Evolutionary conservation across 2,329 filamentous ascomycete species (phyloP).

Genomic region (Paracamarosporium sp.): DNA sequence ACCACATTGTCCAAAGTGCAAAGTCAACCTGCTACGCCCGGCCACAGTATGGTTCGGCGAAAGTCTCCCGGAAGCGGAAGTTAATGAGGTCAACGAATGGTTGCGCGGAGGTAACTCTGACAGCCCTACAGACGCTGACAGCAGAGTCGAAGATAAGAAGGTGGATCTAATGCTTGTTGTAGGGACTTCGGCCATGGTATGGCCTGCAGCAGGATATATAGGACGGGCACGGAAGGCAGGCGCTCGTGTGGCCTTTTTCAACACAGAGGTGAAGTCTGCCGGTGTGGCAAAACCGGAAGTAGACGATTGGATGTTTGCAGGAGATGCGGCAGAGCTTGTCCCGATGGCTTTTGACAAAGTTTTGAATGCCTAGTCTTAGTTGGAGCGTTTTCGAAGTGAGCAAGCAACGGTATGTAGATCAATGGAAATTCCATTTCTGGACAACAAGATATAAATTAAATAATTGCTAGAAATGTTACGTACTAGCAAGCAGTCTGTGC

Average conservation of each 20-base stretch:
- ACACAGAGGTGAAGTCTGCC: background rate
- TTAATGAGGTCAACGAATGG: background rate
- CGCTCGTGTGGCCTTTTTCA: slow-evolving; percentile 7
- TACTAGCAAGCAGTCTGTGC: no score
- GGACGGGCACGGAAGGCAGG: slow-evolving; percentile 5
- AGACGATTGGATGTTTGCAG: slow-evolving; percentile 5
- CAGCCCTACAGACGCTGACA: background rate
- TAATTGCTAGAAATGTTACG: no score
- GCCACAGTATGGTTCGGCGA: slow-evolving; percentile 10
- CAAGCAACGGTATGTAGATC: background rate
- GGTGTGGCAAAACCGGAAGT: slow-evolving; percentile 1
- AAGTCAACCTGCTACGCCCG: slow-evolving; percentile 1
- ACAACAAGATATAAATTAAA: no score
- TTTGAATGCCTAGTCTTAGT: background rate
- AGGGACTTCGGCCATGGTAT: slow-evolving; percentile 7
- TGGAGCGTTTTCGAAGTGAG: background rate
- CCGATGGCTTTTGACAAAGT: background rate
- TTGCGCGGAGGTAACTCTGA: background rate
- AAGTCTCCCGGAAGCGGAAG: background rate
- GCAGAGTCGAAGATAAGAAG: background rate
- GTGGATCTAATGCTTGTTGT: slow-evolving; percentile 8
- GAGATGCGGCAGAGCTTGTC: slow-evolving; percentile 8
- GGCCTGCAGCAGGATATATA: slow-evolving; percentile 8
- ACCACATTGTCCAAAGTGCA: slow-evolving; percentile 8
- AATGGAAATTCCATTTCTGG: background rate